Evolutionary conservation across 495 filamentous ascomycete genomes (phyloP), one percentile per base, ranked within the genome.

Genomic region (Aspergillus kassunensis): DNA sequence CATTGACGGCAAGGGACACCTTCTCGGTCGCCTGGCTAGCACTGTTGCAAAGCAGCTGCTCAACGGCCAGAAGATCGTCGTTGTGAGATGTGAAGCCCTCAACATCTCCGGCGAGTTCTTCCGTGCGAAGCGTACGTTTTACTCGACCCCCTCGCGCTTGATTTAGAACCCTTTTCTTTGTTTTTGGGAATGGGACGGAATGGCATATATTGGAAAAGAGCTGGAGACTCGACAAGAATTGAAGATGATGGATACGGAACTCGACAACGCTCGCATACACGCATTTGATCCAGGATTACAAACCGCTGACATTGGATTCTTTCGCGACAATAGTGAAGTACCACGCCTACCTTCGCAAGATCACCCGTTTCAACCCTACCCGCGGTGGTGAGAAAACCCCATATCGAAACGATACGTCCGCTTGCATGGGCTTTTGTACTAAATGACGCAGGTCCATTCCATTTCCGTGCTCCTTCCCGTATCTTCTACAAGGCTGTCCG

Each of bases 71-170:
- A 96, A 97, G 86, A 91, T 98, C 75, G 92, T 96, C 57, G 86
- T 98, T 56, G 95, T 98, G 71, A 89, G 93, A 81, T 96, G 89
- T 81, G 93, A 98, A 77, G 89, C 87, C 67, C 85, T 98, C 70
- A 97, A 97, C 85, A 97, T 98, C 84, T 98, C 93, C 65, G 93
- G 93, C 80, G 93, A 97, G 80, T 98, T 98, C 89, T 98, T 97
- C 86, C 90, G 93, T 68, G 85, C 91, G 66, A 98, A 98, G 85
- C 86, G 93, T 98, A 95, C 78, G 93, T 92, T 72, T 34, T 57
- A 59, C 54, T 56, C 57, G 44, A 67, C 44, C 49, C 50, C 42
- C 19, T 34, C 25, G 31, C 16, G 30, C 27, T 41, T 23, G 23
- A 37, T 42, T 48, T 36, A 40, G 34, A 33, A 11, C 0, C 21